These are phyloP conservation scores for Phoma sp. DNA, from an alignment of 2,329 filamentous ascomycete genomes.

Conservation along the genomic window DNA sequence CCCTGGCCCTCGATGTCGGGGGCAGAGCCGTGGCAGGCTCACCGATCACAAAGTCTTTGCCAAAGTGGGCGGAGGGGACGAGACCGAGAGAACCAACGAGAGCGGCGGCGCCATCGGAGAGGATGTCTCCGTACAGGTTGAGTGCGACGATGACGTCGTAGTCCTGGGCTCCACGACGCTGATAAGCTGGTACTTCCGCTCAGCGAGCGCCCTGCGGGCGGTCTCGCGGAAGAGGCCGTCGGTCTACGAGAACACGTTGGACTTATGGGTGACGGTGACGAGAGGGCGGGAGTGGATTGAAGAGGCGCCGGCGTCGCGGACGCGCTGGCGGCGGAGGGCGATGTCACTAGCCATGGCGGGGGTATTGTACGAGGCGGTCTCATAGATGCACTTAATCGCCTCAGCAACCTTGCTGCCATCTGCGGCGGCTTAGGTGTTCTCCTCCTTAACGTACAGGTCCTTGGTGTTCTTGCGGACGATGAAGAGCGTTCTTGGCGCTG, in stretches of 20 bases:
- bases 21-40: constrained; percentile 96
- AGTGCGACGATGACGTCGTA: constrained; percentile 99
- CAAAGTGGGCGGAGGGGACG: constrained; percentile 94
- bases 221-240: constrained; percentile 93
- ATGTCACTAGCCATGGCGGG: constrained; percentile 94
- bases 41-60: constrained; percentile 91
- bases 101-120: constrained; percentile 93
- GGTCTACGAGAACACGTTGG: constrained; percentile 94
- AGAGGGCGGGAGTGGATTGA: constrained; percentile 74
- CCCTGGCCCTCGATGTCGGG: constrained; percentile 93
- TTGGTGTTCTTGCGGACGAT: constrained; percentile 99
- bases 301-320: constrained; percentile 66
- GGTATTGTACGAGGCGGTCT: constrained; percentile 84
- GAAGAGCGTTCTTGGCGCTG: constrained; percentile 74
- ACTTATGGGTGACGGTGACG: constrained; percentile 98
- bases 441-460: constrained; percentile 97
- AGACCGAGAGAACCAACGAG: constrained; percentile 91
- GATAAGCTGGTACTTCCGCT: constrained; percentile 68
- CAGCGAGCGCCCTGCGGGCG: constrained; percentile 74
- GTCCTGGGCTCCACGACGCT: constrained; percentile 83
- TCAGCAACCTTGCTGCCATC: constrained; percentile 86
- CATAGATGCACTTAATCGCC: constrained; percentile 95
- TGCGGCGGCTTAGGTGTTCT: constrained; percentile 78
- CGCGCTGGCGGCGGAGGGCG: constrained; percentile 82
- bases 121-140: constrained; percentile 96